Conservation (phyloP, 371 early-diverging fungal genomes). For the Apophysomyces trapeziformis region DNA sequence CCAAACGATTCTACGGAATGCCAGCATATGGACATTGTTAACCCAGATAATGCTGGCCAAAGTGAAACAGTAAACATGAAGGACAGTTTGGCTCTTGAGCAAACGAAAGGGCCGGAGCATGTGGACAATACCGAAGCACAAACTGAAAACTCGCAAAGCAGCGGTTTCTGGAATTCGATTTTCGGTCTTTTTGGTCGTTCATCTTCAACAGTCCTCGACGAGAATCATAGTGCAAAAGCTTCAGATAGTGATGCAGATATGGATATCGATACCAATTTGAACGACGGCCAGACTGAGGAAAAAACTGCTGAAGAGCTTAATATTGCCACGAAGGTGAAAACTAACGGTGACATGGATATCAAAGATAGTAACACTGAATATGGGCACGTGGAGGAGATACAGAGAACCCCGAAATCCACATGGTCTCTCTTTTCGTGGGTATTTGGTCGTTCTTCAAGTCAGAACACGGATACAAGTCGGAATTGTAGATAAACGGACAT, state of each 20-base stretch:
- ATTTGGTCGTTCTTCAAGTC: not conserved
- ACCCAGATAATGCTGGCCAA: no score
- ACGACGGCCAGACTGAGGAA: not conserved
- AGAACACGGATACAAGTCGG: not conserved
- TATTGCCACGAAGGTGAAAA: not conserved
- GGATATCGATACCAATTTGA: not conserved
- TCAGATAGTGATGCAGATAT: not conserved
- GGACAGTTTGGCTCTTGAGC: not conserved
- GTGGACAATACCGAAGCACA: not conserved
- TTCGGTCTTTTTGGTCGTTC: not conserved
- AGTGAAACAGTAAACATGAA: no score
- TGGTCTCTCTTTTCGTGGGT: conserved; percentile 5
- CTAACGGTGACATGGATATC: not conserved
- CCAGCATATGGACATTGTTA: no score
- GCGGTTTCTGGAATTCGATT: not conserved
- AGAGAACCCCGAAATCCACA: not conserved
- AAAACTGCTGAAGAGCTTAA: not conserved
- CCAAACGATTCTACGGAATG: no score
- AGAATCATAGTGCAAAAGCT: no score
- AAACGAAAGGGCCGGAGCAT: not conserved
- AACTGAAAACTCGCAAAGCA: not conserved
- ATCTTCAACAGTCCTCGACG: not conserved
- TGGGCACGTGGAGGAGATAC: not conserved
- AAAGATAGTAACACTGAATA: not conserved
- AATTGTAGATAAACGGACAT: not conserved